phyloP scores from a whole-genome alignment of 2,329 filamentous ascomycete species.

The Microcyclospora tardicrescens region DNA sequence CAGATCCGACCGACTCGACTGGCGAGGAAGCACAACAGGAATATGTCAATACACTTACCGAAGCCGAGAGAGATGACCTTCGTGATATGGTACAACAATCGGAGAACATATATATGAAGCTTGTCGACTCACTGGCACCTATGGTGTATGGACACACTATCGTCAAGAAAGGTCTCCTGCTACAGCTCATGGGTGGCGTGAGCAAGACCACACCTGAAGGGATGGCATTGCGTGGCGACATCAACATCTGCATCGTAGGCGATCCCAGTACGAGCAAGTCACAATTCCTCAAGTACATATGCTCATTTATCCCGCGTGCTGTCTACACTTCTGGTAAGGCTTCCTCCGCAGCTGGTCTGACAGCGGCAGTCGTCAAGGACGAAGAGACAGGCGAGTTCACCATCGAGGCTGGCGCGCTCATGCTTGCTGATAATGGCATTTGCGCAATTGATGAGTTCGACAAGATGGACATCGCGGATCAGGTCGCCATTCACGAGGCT shows the following conservation, averaged over 20 bases:
- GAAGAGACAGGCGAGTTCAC: slow-evolving; percentile 98
- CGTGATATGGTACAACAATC: slow-evolving; percentile 78
- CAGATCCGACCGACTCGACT: slow-evolving; percentile 53
- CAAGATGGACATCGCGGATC: slow-evolving; percentile 97
- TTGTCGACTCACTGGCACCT: slow-evolving; percentile 87
- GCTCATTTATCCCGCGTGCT: slow-evolving; percentile 87
- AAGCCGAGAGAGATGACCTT: slow-evolving; percentile 79
- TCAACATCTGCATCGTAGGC: slow-evolving; percentile 97
- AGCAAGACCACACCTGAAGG: slow-evolving; percentile 84
- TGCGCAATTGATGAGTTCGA: slow-evolving; percentile 99
- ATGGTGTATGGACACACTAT: slow-evolving; percentile 97
- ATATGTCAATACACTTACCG: slow-evolving; percentile 73
- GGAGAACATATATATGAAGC: slow-evolving; percentile 82
- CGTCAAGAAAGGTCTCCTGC: slow-evolving; percentile 88
- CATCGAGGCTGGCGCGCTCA: slow-evolving; percentile 93
- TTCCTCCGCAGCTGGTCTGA: slow-evolving; percentile 92
- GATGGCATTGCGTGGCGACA: slow-evolving; percentile 90
- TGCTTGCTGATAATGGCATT: slow-evolving; percentile 93
- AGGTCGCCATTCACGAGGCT: slow-evolving; percentile 98
- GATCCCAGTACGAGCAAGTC: slow-evolving; percentile 96
- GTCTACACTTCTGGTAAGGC: slow-evolving; percentile 98
- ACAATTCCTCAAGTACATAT: slow-evolving; percentile 96
- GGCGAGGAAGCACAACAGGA: slow-evolving; percentile 81
- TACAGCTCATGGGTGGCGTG: slow-evolving; percentile 94
- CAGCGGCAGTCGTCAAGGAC: slow-evolving; percentile 91